Evolutionary conservation across 2,329 filamentous ascomycete genomes (phyloP).

Genomic region (Cytospora mali): DNA sequence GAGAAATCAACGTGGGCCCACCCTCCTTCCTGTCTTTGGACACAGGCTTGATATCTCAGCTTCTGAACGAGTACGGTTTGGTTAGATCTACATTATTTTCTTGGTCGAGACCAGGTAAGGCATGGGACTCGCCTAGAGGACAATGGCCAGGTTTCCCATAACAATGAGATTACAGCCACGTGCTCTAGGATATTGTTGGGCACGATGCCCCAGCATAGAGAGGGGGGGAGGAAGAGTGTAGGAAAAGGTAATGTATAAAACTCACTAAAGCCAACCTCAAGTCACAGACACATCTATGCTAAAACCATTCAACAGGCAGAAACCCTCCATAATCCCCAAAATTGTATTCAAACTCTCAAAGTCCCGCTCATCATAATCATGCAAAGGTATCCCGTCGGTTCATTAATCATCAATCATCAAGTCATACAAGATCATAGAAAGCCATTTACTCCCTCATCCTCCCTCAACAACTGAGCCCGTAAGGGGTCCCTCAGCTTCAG

Average conservation of each 20-base stretch:
- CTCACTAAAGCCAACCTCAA: neutral
- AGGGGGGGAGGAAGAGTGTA: too few relatives aligned
- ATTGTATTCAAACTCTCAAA: neutral
- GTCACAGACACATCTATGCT: neutral
- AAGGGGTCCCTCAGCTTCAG: slow-evolving; percentile 22
- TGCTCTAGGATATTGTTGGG: too few relatives aligned
- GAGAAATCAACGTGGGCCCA: neutral
- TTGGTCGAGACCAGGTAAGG: too few relatives aligned
- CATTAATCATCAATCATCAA: slow-evolving; percentile 17
- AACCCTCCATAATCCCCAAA: neutral
- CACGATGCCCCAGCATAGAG: too few relatives aligned
- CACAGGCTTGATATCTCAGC: too few relatives aligned
- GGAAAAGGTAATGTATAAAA: too few relatives aligned
- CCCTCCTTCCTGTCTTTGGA: neutral
- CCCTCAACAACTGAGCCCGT: slow-evolving; percentile 14
- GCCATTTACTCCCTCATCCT: neutral
- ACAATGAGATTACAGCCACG: too few relatives aligned
- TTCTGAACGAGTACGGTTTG: too few relatives aligned
- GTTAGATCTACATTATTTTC: too few relatives aligned
- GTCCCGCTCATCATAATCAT: neutral
- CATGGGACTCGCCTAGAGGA: too few relatives aligned
- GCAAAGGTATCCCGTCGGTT: neutral
- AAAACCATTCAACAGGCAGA: neutral
- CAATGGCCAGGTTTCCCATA: too few relatives aligned
- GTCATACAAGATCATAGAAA: neutral